Evolutionary conservation across 2,329 filamentous ascomycete genomes (phyloP).

Genomic region (Microdochium bolleyi): DNA sequence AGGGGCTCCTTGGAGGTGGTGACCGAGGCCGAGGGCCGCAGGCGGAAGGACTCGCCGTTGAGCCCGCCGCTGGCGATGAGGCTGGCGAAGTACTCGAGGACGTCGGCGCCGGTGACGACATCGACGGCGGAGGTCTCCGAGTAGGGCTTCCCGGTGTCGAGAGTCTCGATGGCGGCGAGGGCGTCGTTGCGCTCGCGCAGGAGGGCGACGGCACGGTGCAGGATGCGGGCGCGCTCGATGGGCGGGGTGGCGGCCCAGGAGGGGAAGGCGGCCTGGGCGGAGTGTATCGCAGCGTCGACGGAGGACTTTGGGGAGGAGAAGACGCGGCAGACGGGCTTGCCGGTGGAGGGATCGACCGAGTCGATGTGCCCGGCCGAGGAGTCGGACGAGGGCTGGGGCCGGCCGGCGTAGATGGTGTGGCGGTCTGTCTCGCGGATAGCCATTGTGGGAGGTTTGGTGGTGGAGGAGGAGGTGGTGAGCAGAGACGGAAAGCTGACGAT

Average conservation of each 20-base stretch:
- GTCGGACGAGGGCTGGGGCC: constrained; percentile 47
- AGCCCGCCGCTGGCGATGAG: constrained; percentile 69
- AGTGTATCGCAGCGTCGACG: constrained; percentile 63
- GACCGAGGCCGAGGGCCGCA: constrained; percentile 71
- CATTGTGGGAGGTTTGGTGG: constrained; percentile 7
- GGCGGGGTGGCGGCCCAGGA: constrained; percentile 70
- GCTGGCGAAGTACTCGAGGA: constrained; percentile 80
- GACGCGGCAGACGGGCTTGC: constrained; percentile 60
- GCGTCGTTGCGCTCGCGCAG: constrained; percentile 71
- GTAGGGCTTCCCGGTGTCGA: constrained; percentile 80
- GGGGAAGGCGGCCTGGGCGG: constrained; percentile 64
- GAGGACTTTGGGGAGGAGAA: constrained; percentile 59
- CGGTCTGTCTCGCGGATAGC: constrained; percentile 25
- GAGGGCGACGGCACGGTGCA: constrained; percentile 67
- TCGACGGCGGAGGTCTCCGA: constrained; percentile 81
- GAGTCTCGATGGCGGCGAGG: constrained; percentile 70
- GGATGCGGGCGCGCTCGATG: constrained; percentile 67
- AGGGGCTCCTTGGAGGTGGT: constrained; percentile 77
- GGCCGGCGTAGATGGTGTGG: constrained; percentile 70
- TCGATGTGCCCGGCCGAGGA: constrained; percentile 57
- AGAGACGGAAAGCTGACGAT: background rate
- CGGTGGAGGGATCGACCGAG: constrained; percentile 67
- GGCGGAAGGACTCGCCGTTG: constrained; percentile 69
- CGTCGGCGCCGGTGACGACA: constrained; percentile 74
- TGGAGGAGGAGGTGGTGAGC: background rate